Conservation (phyloP, 73 alveolate species). For the Blepharisma japonicum region DNA sequence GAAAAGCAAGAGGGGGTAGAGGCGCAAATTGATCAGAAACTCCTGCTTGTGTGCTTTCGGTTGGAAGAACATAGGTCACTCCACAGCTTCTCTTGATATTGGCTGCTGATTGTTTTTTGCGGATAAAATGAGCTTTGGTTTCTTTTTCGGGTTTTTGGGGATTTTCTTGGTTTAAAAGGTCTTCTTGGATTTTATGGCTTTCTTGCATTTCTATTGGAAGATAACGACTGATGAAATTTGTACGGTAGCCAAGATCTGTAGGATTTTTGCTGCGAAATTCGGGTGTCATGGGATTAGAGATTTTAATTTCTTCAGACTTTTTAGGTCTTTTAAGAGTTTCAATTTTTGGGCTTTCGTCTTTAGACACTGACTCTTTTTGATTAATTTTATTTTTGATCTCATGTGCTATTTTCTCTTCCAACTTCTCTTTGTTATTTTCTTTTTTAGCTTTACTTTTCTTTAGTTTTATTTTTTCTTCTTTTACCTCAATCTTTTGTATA, state of each 20-base stretch:
- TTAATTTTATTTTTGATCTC: background rate
- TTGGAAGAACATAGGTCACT: conserved; percentile 62
- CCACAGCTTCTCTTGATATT: conserved; percentile 75
- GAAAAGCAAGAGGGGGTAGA: conserved; percentile 22
- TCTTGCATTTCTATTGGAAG: conserved; percentile 29
- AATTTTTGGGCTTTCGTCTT: background rate
- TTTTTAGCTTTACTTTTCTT: background rate
- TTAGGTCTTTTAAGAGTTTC: background rate
- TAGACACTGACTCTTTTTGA: background rate
- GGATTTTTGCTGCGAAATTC: conserved; percentile 31
- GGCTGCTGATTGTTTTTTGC: conserved; percentile 47
- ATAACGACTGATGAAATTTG: conserved; percentile 13
- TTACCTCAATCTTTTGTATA: no score
- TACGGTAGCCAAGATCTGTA: background rate
- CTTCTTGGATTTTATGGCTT: background rate
- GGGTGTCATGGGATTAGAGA: conserved; percentile 21
- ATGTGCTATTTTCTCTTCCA: background rate
- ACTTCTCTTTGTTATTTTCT: background rate
- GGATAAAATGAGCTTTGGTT: conserved; percentile 59
- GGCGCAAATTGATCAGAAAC: conserved; percentile 12
- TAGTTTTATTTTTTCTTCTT: background rate
- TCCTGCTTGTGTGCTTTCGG: conserved; percentile 58
- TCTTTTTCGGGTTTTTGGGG: conserved; percentile 24
- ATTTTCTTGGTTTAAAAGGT: background rate
- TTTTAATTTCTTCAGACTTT: background rate